Conservation (phyloP, 805 yeast genomes). For the Ogataea neopini region DNA sequence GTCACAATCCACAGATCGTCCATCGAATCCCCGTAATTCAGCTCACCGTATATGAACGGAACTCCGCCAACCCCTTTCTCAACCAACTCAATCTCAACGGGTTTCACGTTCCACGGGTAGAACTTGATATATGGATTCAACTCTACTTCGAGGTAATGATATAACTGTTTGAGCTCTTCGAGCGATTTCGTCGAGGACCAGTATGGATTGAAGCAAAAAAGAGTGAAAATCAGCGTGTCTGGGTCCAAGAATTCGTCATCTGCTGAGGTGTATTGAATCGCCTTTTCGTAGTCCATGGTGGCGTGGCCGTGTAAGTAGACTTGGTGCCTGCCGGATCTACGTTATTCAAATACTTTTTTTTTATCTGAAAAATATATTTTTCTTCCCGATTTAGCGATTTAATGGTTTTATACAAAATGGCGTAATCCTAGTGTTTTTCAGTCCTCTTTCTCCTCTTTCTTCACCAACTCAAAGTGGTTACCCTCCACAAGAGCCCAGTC, state of each 20-base stretch:
- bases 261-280: slow-evolving; percentile 7
- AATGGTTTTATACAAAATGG: no score
- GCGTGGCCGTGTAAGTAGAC: no score
- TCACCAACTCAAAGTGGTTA: slow-evolving; percentile 10
- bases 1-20: slow-evolving; percentile 49
- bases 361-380: no score
- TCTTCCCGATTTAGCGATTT: no score
- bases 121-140: slow-evolving; percentile 38
- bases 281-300: slow-evolving; percentile 15
- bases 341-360: no score
- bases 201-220: slow-evolving; percentile 36
- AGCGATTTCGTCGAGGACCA: slow-evolving; percentile 20
- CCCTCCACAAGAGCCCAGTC: slow-evolving; percentile 31
- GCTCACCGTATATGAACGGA: slow-evolving; percentile 40
- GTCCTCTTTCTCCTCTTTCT: slow-evolving; percentile 1
- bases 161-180: slow-evolving; percentile 16
- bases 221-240: slow-evolving; percentile 28
- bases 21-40: slow-evolving; percentile 44
- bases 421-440: no score
- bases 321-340: no score
- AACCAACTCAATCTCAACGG: slow-evolving; percentile 27
- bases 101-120: slow-evolving; percentile 45
- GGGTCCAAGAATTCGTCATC: slow-evolving; percentile 16
- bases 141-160: slow-evolving; percentile 24
- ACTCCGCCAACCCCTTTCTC: slow-evolving; percentile 9